These are phyloP conservation scores for Pleomassaria siparia DNA, from an alignment of 2,329 filamentous ascomycete genomes.

Conservation along the genomic window DNA sequence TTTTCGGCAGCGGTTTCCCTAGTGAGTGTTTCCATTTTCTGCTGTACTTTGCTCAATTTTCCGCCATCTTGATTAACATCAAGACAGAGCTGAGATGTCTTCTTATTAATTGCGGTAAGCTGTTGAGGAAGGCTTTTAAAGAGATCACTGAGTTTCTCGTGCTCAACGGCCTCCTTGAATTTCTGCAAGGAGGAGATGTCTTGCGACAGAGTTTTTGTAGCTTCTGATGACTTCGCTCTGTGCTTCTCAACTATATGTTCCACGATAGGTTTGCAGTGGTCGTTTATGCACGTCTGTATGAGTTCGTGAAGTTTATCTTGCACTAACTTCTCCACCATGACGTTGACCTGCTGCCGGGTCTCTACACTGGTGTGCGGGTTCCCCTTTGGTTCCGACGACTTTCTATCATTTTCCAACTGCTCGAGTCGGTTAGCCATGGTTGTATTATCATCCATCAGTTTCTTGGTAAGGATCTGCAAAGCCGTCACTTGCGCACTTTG, in stretches of 20 bases:
- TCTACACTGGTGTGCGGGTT: not conserved
- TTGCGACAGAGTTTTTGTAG: not conserved
- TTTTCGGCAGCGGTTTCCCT: not conserved
- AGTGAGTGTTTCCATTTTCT: not conserved
- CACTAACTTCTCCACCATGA: not conserved
- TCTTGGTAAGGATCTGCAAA: not conserved
- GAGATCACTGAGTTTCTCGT: not conserved
- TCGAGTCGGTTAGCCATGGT: not conserved
- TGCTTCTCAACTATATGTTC: no score
- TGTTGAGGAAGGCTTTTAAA: not conserved
- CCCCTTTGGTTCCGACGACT: no score
- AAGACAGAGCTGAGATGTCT: not conserved
- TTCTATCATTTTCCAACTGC: not conserved
- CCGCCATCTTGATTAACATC: not conserved
- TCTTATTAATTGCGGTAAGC: not conserved
- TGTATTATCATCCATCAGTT: conserved; percentile 1
- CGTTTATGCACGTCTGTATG: no score
- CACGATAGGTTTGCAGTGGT: no score
- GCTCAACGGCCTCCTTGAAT: not conserved
- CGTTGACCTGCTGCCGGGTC: not conserved
- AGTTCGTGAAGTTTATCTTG: not conserved
- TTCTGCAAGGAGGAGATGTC: not conserved
- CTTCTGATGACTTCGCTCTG: no score
- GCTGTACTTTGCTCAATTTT: not conserved
- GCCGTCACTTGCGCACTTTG: not conserved